Conservation (phyloP, 1,139 yeast species). For the Yamadazyma sp. region DNA sequence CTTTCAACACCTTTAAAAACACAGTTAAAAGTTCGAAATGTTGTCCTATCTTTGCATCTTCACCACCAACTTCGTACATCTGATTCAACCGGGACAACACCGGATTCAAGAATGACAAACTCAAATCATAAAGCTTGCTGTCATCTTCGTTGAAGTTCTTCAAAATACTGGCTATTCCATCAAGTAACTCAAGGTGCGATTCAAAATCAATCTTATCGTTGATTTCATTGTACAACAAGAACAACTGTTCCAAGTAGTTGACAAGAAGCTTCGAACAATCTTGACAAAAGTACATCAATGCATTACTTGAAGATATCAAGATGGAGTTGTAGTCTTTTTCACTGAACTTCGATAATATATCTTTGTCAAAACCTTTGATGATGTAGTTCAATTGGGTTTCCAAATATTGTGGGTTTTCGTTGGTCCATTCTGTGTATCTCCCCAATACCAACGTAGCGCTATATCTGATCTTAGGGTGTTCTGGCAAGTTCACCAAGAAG, state of each 20-base stretch:
- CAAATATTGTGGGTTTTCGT: constrained; percentile 76
- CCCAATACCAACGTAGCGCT: constrained; percentile 93
- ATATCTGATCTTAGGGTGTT: constrained; percentile 82
- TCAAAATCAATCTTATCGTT: constrained; percentile 58
- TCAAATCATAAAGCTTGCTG: constrained; percentile 29
- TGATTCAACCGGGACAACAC: constrained; percentile 51
- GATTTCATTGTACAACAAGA: constrained; percentile 71
- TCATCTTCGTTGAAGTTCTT: constrained; percentile 45
- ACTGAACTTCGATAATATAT: constrained; percentile 9
- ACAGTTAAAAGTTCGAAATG: constrained; percentile 72
- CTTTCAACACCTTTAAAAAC: constrained; percentile 60
- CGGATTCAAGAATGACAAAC: constrained; percentile 65
- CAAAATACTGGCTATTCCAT: constrained; percentile 87
- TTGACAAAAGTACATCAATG: constrained; percentile 91
- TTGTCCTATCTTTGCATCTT: constrained; percentile 61
- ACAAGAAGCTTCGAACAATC: constrained; percentile 77
- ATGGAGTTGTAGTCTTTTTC: constrained; percentile 46
- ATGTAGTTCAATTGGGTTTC: constrained; percentile 85
- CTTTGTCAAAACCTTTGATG: constrained; percentile 61
- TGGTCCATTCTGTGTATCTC: constrained; percentile 93
- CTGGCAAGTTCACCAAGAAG: constrained; percentile 68
- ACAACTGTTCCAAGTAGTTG: constrained; percentile 72
- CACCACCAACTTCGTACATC: constrained; percentile 16
- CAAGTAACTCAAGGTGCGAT: constrained; percentile 77
- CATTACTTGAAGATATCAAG: constrained; percentile 85